These are phyloP conservation scores for Fusarium tupiense DNA, from an alignment of 2,329 filamentous ascomycete species.

Conservation along the genomic window DNA sequence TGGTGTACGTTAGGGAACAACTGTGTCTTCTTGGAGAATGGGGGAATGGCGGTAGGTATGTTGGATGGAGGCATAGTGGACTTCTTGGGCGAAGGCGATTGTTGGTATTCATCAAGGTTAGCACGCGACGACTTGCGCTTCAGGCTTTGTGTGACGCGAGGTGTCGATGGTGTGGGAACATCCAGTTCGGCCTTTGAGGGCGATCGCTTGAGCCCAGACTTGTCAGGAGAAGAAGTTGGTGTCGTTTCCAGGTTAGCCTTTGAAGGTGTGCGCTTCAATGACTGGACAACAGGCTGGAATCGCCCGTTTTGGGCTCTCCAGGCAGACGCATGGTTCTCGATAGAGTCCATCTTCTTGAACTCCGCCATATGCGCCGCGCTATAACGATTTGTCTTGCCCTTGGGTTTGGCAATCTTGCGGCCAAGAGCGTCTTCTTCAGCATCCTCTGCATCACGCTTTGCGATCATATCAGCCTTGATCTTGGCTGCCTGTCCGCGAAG, in stretches of 20 bases:
- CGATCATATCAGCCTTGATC: slow-evolving; percentile 75
- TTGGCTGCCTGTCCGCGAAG: slow-evolving; percentile 76
- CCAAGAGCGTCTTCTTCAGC: slow-evolving; percentile 53
- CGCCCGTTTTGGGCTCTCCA: slow-evolving; percentile 70
- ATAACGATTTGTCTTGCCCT: slow-evolving; percentile 80
- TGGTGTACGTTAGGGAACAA: slow-evolving; percentile 37
- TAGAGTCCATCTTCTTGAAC: slow-evolving; percentile 98
- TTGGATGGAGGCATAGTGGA: slow-evolving; percentile 36
- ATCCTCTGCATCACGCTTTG: slow-evolving; percentile 67
- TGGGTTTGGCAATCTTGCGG: slow-evolving; percentile 83
- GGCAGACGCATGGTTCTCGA: slow-evolving; percentile 83
- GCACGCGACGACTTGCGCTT: slow-evolving; percentile 46
- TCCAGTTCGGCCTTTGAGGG: slow-evolving; percentile 64
- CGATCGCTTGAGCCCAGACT: slow-evolving; percentile 60
- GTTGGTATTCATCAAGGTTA: slow-evolving; percentile 47
- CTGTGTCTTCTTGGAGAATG: slow-evolving; percentile 22
- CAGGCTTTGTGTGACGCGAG: slow-evolving; percentile 48
- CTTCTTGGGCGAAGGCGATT: slow-evolving; percentile 44
- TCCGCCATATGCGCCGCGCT: slow-evolving; percentile 87
- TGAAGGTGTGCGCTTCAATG: slow-evolving; percentile 55
- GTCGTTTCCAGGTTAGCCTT: slow-evolving; percentile 56
- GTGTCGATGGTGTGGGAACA: slow-evolving; percentile 57
- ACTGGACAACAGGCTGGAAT: slow-evolving; percentile 57
- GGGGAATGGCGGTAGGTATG: slow-evolving; percentile 31
- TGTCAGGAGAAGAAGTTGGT: slow-evolving; percentile 45